Conservation (phyloP, 352 stramenopile genomes). For the Pythium apleroticum region DNA sequence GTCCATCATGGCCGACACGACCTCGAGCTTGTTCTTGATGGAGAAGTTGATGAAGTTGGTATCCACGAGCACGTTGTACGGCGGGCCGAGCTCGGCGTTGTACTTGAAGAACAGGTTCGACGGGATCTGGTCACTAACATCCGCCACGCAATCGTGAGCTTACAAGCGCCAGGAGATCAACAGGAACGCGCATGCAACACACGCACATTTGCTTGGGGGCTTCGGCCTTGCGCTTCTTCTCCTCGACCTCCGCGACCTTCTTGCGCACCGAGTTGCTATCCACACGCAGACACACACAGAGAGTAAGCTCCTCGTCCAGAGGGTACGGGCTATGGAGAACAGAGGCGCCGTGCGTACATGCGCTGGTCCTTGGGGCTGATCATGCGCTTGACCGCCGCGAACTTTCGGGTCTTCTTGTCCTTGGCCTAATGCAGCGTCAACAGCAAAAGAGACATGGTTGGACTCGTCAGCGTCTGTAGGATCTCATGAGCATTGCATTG, state of each 20-base stretch:
- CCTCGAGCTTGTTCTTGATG: constrained; percentile 99
- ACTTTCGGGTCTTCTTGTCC: constrained; percentile 98
- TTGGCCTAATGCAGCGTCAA: constrained; percentile 74
- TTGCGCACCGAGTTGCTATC: constrained; percentile 78
- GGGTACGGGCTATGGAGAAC: not conserved
- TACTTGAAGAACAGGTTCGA: constrained; percentile 99
- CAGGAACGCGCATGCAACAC: not conserved
- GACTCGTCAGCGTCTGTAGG: not conserved
- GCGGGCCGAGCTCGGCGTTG: constrained; percentile 97
- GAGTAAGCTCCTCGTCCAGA: not conserved
- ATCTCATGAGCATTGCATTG: not conserved
- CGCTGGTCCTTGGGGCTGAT: constrained; percentile 98
- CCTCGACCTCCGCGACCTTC: constrained; percentile 66
- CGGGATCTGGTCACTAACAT: constrained; percentile 91
- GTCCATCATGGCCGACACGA: constrained; percentile 99
- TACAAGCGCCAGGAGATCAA: not conserved
- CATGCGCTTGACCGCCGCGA: constrained; percentile 97
- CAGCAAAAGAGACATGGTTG: constrained; percentile 1
- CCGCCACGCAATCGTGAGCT: not conserved
- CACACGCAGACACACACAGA: not conserved
- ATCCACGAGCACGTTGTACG: constrained; percentile 99
- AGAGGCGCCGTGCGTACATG: constrained; percentile 75
- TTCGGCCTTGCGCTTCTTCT: constrained; percentile 90
- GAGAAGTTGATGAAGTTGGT: constrained; percentile 99
- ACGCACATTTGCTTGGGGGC: constrained; percentile 93